phyloP scores from a whole-genome alignment of 257 asterid species.

The Marsdenia floribunda region DNA sequence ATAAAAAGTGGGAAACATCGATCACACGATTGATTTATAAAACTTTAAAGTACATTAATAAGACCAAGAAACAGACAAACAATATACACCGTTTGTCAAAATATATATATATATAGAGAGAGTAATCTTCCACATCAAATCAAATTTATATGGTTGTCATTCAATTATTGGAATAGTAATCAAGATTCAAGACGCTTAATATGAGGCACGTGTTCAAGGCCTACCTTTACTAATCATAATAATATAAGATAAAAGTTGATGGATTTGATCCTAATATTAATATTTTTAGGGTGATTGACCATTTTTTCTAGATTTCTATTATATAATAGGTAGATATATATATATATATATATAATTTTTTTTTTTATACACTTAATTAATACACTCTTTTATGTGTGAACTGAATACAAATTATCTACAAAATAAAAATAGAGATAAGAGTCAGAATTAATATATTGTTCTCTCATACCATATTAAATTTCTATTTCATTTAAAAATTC shows the following conservation, averaged over 20 bases:
- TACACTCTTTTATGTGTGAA: too few relatives aligned
- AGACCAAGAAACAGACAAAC: slow-evolving; percentile 11
- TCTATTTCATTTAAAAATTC: too few relatives aligned
- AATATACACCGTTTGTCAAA: neutral
- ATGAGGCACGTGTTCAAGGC: slow-evolving; percentile 11
- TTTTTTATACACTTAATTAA: too few relatives aligned
- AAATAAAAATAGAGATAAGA: too few relatives aligned
- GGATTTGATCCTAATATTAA: neutral
- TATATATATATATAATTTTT: too few relatives aligned
- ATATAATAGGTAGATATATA: too few relatives aligned
- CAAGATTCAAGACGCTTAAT: slow-evolving; percentile 16
- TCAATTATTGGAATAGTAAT: slow-evolving; percentile 7
- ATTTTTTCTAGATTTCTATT: too few relatives aligned
- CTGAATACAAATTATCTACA: too few relatives aligned
- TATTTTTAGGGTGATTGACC: too few relatives aligned
- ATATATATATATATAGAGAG: neutral
- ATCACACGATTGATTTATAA: neutral
- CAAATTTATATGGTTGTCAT: slow-evolving; percentile 5
- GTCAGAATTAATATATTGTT: too few relatives aligned
- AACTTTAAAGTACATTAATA: neutral
- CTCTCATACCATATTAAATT: too few relatives aligned
- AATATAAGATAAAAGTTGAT: too few relatives aligned
- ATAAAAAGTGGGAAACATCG: slow-evolving; percentile 12
- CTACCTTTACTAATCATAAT: neutral
- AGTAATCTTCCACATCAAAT: slow-evolving; percentile 21